Evolutionary conservation across 805 yeast genomes (phyloP), one percentile per base, ranked within the genome.

Genomic region (Kluyveromyces starmeri): DNA sequence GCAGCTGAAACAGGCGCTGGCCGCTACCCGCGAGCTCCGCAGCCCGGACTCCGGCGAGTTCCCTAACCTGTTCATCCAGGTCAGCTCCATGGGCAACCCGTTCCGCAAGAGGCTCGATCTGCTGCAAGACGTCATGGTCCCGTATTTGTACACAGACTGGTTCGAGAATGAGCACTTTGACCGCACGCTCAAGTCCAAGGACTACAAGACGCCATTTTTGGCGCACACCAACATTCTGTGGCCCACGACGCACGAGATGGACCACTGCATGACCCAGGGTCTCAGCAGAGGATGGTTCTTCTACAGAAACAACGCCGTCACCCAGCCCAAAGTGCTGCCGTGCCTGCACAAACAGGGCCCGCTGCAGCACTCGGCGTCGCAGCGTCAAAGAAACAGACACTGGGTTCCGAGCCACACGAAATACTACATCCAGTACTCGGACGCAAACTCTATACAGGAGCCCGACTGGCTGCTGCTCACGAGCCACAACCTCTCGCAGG

Each of bases 401-500:
- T 10, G 9, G 19, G 19, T 30, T 12, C 69, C 78, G 3, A 74
- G 78, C 1, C 95, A 84, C 55, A 75, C 78, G 10, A 84, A 84
- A 53, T 71, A 82, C 20, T 75, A 80, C 45, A 48, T 73, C 38
- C 67, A 73, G 42, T 68, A 78, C 9, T 68, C 67, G 4, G 37
- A 30, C 4, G 23, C 12, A n/a, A 24, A 23, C 4, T 32, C 37
- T 3, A 46, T 50, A 21, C 25, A 34, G 4, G 27, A 38, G 2
- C 50, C 81, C 4, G 68, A 71, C 33, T 84, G 94, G 94, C 68
- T 77, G 13, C 52, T 81, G 5, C 63, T 81, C 50, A 81, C 92
- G 0, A 78, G 86, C 31, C 81, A 84, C 20, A 84, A 84, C 48
- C 48, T 83, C 26, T 78, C 88, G 20, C 72, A 72, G 36, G 80